Base-by-base conservation (phyloP, 169 alveolate genomes). In the Plasmodium gaboni region DNA sequence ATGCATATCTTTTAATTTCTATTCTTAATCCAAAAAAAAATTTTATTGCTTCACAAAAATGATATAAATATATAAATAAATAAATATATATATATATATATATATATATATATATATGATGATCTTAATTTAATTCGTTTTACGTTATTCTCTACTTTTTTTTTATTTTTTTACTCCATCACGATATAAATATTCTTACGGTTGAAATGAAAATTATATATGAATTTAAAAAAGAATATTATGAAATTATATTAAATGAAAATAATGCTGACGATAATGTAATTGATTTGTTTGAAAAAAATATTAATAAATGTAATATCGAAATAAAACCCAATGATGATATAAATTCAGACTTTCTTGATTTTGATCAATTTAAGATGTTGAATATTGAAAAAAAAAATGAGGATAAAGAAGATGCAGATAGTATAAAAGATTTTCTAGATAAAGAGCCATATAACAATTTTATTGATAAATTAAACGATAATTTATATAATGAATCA, bases 121-220 rank as follows among this genome's bases (percentile, higher is more conserved):
- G 46, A 38, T 38, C 46, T 5, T 38, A 5, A 0, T 38, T 38
- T 5, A 38, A 38, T 38, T 38, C 10, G 4, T 38, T 5, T 38
- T 38, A 38, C 9, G 9, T 38, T 38, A 38, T 38, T 38, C 46
- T 5, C 2, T 38, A 5, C 2, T 38, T 6, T 38, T 38, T 38
- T 38, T 38, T 38, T 6, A 38, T 38, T 0, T 38, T 38, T 38
- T 38, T 38, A 38, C 9, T 6, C 46, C 46, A 8, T 5, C 46
- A 38, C 1, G 46, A 38, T 5, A 38, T 38, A 38, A 38, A 38
- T 38, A 38, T 38, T 6, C 9, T 38, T 38, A 38, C 5, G 9
- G 7, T 59, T 12, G 28, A 24, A 80, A 80, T 80, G 90, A 80
- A 68, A 61, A 61, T 80, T 12, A 80, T 80, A 10, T 80, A 80